These are phyloP conservation scores for Amyloporia xantha DNA, from an alignment of 768 basidiomycete species.

Conservation along the genomic window DNA sequence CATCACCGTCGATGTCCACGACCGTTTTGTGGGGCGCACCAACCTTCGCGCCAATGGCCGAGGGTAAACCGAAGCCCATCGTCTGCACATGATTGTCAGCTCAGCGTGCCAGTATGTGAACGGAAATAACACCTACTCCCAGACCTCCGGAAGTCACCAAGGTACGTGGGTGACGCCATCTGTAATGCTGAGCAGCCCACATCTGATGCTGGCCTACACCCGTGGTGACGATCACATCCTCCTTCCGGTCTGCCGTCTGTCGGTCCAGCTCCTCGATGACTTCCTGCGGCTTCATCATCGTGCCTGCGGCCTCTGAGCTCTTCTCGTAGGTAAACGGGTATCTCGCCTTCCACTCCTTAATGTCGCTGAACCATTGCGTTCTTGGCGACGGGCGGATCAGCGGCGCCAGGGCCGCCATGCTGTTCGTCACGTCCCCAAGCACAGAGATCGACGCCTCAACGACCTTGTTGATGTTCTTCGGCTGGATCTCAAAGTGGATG, in stretches of 20 bases:
- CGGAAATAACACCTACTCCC: constrained; percentile 56
- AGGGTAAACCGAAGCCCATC: constrained; percentile 96
- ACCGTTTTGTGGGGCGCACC: constrained; percentile 91
- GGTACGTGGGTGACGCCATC: constrained; percentile 82
- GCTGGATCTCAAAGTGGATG: constrained; percentile 98
- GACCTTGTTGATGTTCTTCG: constrained; percentile 99
- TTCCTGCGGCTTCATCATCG: constrained; percentile 91
- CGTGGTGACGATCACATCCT: constrained; percentile 82
- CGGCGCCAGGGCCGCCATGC: constrained; percentile 77
- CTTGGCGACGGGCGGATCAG: constrained; percentile 60
- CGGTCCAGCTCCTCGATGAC: constrained; percentile 88
- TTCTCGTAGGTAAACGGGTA: constrained; percentile 89
- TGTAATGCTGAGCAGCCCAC: constrained; percentile 95
- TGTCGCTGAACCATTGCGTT: constrained; percentile 75
- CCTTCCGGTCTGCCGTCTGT: constrained; percentile 75
- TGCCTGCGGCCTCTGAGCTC: constrained; percentile 41
- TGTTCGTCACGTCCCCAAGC: constrained; percentile 87
- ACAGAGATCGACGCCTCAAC: constrained; percentile 91
- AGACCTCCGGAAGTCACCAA: constrained; percentile 94
- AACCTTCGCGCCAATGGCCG: constrained; percentile 95
- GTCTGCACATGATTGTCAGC: constrained; percentile 44
- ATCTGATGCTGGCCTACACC: constrained; percentile 99
- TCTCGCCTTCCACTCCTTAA: constrained; percentile 75
- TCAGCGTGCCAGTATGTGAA: background rate
- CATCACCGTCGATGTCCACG: constrained; percentile 95